Evolutionary conservation across 106 monocot species (phyloP).

Genomic region (Narthecium ossifragum): DNA sequence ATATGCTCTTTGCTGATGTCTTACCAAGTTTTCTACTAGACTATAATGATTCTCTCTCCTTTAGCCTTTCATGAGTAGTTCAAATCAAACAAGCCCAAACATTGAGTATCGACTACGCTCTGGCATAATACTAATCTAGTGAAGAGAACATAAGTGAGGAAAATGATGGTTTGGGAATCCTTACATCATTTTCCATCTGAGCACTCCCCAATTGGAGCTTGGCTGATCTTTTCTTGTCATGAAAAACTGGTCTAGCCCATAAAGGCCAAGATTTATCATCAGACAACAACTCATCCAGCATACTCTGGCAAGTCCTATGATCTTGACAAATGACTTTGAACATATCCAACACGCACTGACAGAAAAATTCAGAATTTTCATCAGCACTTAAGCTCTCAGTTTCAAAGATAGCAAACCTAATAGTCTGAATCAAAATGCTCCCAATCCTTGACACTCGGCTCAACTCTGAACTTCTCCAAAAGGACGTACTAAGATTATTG

Average conservation of each 20-base stretch:
- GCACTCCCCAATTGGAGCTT: slow-evolving; percentile 6
- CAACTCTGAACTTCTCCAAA: slow-evolving; percentile 32
- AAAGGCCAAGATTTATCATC: slow-evolving; percentile 57
- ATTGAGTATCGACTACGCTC: too few species aligned
- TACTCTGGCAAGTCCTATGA: slow-evolving; percentile 34
- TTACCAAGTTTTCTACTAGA: too few species aligned
- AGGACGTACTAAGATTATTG: slow-evolving; percentile 18
- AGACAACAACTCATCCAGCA: slow-evolving; percentile 59
- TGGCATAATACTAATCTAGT: too few species aligned
- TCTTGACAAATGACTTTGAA: slow-evolving; percentile 37
- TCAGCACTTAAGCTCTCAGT: slow-evolving; percentile 15
- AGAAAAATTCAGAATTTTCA: slow-evolving; percentile 38
- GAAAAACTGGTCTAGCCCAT: slow-evolving; percentile 44
- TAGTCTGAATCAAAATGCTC: slow-evolving; percentile 51
- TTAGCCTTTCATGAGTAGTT: too few species aligned
- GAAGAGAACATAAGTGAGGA: too few species aligned
- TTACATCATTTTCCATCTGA: slow-evolving; percentile 18
- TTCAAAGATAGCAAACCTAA: slow-evolving; percentile 61
- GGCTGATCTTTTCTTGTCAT: slow-evolving; percentile 18
- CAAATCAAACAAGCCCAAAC: too few species aligned
- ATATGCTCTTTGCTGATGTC: too few species aligned
- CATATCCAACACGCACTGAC: slow-evolving; percentile 51
- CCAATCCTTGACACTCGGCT: slow-evolving; percentile 17
- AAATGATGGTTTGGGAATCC: too few species aligned
- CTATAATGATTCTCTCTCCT: too few species aligned